Conservation (phyloP, 2,329 filamentous ascomycete genomes). For the Fusarium phyllophilum region DNA sequence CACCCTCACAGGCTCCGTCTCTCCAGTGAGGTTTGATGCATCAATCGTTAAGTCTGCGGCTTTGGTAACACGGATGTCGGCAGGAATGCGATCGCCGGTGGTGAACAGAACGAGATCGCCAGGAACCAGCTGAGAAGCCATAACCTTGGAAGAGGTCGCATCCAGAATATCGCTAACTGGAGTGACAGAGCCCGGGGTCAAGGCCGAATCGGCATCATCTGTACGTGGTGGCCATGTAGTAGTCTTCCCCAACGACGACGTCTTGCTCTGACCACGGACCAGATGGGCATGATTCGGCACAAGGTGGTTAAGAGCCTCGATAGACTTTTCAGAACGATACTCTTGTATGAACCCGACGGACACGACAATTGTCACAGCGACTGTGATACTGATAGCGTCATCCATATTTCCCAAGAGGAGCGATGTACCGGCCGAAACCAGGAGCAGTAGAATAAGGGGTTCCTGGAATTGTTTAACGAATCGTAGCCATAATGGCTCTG, state of each 20-base stretch:
- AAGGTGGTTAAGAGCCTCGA: constrained; percentile 92
- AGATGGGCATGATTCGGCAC: constrained; percentile 96
- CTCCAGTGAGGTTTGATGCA: constrained; percentile 94
- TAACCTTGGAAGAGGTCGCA: constrained; percentile 82
- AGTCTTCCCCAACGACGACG: constrained; percentile 47
- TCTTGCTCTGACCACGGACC: constrained; percentile 70
- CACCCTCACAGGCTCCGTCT: constrained; percentile 92
- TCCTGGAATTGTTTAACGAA: constrained; percentile 98
- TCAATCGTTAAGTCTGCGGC: constrained; percentile 93
- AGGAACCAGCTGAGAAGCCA: constrained; percentile 86
- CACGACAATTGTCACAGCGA: constrained; percentile 96
- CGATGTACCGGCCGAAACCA: constrained; percentile 88
- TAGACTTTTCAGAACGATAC: constrained; percentile 95
- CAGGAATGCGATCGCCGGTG: constrained; percentile 94
- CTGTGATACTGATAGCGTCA: constrained; percentile 93
- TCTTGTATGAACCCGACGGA: constrained; percentile 97
- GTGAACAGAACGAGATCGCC: constrained; percentile 95
- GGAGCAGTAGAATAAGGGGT: constrained; percentile 89
- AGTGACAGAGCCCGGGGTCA: constrained; percentile 61
- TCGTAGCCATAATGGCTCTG: constrained; percentile 93
- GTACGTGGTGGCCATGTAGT: constrained; percentile 60
- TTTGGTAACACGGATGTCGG: constrained; percentile 93
- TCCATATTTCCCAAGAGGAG: constrained; percentile 93
- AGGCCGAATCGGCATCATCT: constrained; percentile 57
- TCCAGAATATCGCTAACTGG: constrained; percentile 73